phyloP scores from a whole-genome alignment of 257 asterid genomes.

The Voacanga thouarsii region DNA sequence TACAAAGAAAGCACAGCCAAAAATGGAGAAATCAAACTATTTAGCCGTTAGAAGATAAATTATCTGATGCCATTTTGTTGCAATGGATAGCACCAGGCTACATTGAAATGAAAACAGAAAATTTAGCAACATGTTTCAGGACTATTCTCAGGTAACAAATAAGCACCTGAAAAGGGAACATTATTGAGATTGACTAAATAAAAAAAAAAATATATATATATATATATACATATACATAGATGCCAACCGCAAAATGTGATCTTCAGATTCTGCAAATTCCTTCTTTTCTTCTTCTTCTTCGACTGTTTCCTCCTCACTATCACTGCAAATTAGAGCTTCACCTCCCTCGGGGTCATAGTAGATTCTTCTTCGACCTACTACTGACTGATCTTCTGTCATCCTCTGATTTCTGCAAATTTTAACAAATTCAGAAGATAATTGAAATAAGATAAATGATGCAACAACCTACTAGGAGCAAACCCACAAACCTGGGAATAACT shows the following conservation, averaged over 20 bases:
- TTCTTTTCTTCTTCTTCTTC: conserved; percentile 85
- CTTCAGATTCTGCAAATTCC: conserved; percentile 83
- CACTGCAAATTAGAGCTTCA: conserved; percentile 94
- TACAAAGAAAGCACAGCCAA: background rate
- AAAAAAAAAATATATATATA: background rate
- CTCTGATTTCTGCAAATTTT: conserved; percentile 68
- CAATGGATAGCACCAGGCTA: background rate
- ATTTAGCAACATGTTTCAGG: background rate
- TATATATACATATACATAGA: conserved; percentile 9
- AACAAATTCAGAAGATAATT: conserved; percentile 1
- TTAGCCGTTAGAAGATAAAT: background rate
- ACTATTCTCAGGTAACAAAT: background rate
- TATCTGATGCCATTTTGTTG: background rate
- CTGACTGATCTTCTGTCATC: conserved; percentile 97
- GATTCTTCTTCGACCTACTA: conserved; percentile 92
- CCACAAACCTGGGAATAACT: background rate
- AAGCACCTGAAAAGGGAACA: conserved; percentile 12
- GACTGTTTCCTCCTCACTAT: conserved; percentile 83
- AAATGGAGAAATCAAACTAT: background rate
- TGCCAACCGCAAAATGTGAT: conserved; percentile 82
- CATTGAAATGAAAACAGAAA: background rate
- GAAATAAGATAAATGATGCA: background rate
- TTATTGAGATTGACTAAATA: background rate
- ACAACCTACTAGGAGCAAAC: background rate
- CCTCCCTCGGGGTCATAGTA: conserved; percentile 92